These are phyloP conservation scores for Yamadazyma nakazawae DNA, from an alignment of 805 yeast genomes.

Conservation along the genomic window DNA sequence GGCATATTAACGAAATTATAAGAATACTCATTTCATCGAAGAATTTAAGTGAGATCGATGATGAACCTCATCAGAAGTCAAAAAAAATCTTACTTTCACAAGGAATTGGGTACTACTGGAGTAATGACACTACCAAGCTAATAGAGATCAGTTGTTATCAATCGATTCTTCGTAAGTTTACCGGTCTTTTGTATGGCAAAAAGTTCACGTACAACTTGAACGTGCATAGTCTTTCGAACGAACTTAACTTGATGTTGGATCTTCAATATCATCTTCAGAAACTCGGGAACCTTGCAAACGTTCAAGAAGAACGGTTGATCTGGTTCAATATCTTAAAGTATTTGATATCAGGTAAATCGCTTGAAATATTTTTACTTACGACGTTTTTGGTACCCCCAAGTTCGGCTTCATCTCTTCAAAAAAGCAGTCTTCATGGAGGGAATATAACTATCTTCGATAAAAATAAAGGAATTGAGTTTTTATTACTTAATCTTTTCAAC, in stretches of 20 bases:
- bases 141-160: conserved; percentile 42
- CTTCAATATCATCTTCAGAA: conserved; percentile 41
- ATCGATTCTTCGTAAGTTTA: conserved; percentile 33
- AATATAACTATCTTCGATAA: conserved; percentile 40
- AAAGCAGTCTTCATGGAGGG: conserved; percentile 38
- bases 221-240: conserved; percentile 37
- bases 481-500: conserved; percentile 40
- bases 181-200: conserved; percentile 28
- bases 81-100: conserved; percentile 27
- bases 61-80: neutral
- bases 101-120: conserved; percentile 45
- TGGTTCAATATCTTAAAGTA: conserved; percentile 44
- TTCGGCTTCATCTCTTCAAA: conserved; percentile 36
- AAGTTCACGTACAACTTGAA: conserved; percentile 31
- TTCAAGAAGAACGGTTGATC: conserved; percentile 26
- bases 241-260: conserved; percentile 40
- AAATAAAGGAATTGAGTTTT: conserved; percentile 42
- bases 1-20: conserved; percentile 43
- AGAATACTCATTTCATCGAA: conserved; percentile 37
- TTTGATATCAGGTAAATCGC: conserved; percentile 38
- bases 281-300: conserved; percentile 19
- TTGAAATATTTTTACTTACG: conserved; percentile 37
- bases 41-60: conserved; percentile 25
- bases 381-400: conserved; percentile 43
- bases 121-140: conserved; percentile 38